phyloP scores from a whole-genome alignment of 129 eudicot species.

The Ambrosia artemisiifolia region DNA sequence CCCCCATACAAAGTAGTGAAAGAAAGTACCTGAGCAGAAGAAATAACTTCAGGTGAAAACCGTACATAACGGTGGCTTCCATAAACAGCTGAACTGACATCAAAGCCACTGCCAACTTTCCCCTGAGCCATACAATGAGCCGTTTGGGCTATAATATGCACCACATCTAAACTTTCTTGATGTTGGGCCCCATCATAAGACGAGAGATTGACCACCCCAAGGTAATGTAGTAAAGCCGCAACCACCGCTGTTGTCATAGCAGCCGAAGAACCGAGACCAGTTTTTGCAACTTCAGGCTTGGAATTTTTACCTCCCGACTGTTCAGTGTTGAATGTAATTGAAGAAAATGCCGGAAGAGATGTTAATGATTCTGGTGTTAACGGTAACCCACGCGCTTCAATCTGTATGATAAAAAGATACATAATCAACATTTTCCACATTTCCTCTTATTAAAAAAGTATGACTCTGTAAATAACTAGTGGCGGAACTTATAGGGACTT shows the following conservation, averaged over 20 bases:
- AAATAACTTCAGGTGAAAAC: conserved; percentile 87
- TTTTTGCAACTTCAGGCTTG: conserved; percentile 98
- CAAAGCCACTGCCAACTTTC: conserved; percentile 98
- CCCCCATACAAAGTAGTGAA: not conserved
- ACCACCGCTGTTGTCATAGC: conserved; percentile 98
- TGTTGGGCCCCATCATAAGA: conserved; percentile 33
- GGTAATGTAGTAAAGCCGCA: conserved; percentile 90
- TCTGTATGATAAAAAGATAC: conserved; percentile 34
- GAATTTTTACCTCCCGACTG: conserved; percentile 46
- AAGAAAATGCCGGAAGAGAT: conserved; percentile 70
- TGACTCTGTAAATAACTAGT: too few relatives aligned
- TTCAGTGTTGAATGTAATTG: conserved; percentile 66
- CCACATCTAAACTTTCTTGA: conserved; percentile 61
- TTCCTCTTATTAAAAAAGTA: not conserved
- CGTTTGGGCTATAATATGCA: conserved; percentile 85
- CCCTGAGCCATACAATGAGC: conserved; percentile 99
- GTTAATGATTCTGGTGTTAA: conserved; percentile 77
- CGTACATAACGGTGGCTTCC: conserved; percentile 98
- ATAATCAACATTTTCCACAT: conserved; percentile 2
- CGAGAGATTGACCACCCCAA: conserved; percentile 66
- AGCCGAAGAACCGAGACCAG: conserved; percentile 97
- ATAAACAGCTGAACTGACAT: conserved; percentile 90
- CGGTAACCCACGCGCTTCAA: conserved; percentile 93
- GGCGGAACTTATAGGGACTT: too few relatives aligned
- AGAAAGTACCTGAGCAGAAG: conserved; percentile 82